Evolutionary conservation across 2,329 filamentous ascomycete genomes (phyloP), one percentile per base, ranked within the genome.

Genomic region (Trichoderma semiorbis): DNA sequence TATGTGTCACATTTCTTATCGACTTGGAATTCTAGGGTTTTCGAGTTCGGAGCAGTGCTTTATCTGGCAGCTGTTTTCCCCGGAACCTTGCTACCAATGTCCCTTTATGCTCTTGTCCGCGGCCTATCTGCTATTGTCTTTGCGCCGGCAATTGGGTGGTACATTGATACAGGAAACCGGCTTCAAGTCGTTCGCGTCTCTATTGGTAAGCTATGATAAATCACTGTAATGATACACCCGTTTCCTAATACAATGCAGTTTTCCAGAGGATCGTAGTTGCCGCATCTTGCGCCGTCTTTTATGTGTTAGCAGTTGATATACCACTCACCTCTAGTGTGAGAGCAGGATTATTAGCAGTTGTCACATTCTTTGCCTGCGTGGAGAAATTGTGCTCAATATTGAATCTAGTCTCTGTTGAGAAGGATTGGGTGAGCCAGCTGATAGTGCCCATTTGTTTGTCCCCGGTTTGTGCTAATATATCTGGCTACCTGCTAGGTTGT

Each of bases 371-470:
- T 58, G 90, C 90, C 0, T 92, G 91, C 70, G 76, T 91, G 1
- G 92, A 94, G 80, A 94, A 94, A 78, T 79, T 93, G 10, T 85
- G 84, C 16, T 85, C 89, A 1, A 84, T 90, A 7, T 85, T 89
- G 78, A 94, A 93, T 77, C 84, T 88, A 0, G 87, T 94, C 1
- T 84, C 92, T 0, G 85, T 94, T 0, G 92, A 94, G 78, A 84
- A 89, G 76, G 92, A 94, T 75, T 93, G 92, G 91, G 85, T 89
- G 74, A 50, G 70, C 21, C 4, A 57, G n/a, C 12, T 10, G 12
- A 10, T 21, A 24, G 3, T 28, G 24, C 6, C 16, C 21, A 12
- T 36, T 7, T 47, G 12, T 21, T 26, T 21, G 12, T 50, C 12
- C 18, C n/a, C 7, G 18, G 43, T 5, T 14, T 50, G n/a, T 16